Evolutionary conservation across 345 rosid species (phyloP).

Genomic region (Erysimum cheiranthoides): DNA sequence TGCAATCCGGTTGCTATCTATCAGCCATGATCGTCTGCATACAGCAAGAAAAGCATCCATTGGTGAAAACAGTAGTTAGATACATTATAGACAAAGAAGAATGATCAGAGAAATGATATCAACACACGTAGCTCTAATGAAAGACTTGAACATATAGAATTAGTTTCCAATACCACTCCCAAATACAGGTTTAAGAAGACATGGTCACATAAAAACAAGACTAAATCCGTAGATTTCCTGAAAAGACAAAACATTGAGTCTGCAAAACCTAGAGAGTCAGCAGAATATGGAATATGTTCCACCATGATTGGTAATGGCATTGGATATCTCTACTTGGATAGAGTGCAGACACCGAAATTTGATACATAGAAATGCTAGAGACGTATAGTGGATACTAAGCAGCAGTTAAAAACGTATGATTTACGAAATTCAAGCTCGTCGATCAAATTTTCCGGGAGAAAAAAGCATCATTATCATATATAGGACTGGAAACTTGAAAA

Average conservation of each 20-base stretch:
- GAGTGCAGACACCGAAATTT: not conserved
- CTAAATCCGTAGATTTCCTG: not conserved
- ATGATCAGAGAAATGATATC: constrained; percentile 3
- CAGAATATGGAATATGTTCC: constrained; percentile 1
- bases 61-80: not conserved
- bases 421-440: constrained; percentile 12
- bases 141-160: constrained; percentile 5
- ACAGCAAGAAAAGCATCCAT: constrained; percentile 11
- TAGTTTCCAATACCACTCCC: constrained; percentile 3
- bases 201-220: not conserved
- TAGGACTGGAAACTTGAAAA: not conserved
- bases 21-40: constrained; percentile 83
- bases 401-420: not conserved
- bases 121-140: not conserved
- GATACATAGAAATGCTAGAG: not conserved
- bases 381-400: not conserved
- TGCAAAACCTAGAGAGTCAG: not conserved
- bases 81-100: not conserved
- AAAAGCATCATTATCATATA: not conserved
- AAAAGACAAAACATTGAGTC: constrained; percentile 10
- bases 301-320: not conserved
- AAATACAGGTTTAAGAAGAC: constrained; percentile 5
- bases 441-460: not conserved
- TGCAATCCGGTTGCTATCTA: constrained; percentile 80
- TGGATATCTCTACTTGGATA: not conserved